Evolutionary conservation across 208 protist species (phyloP).

Genomic region (Acanthamoeba castellanii): DNA sequence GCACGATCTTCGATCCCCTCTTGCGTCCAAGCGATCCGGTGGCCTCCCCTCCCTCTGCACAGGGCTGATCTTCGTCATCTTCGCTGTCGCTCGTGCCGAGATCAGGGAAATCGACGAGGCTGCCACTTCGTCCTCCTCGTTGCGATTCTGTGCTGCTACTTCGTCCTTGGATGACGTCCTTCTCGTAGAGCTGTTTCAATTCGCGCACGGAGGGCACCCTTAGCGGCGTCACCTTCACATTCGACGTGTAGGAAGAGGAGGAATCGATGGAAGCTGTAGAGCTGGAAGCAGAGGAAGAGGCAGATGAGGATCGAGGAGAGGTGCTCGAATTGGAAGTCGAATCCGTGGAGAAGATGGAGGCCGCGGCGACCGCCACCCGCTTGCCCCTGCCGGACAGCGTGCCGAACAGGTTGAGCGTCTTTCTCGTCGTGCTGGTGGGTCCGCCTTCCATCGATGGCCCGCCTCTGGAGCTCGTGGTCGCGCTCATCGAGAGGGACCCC

Average conservation of each 20-base stretch:
- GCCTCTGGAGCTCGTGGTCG: neutral
- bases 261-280: neutral
- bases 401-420: neutral
- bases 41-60: neutral
- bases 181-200: constrained; percentile 3
- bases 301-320: neutral
- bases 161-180: neutral
- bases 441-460: neutral
- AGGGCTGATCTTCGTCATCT: neutral
- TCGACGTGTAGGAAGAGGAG: neutral
- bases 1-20: neutral
- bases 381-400: neutral
- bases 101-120: neutral
- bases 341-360: neutral
- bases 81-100: neutral
- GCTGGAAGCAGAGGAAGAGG: neutral
- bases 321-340: neutral
- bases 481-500: neutral
- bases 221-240: neutral
- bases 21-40: neutral
- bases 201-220: neutral
- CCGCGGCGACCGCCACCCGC: neutral
- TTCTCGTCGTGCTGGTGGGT: neutral
- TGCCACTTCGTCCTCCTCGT: neutral
- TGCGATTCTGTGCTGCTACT: neutral